Evolutionary conservation across 257 asterid genomes (phyloP), one percentile per base, ranked within the genome.

Genomic region (Solanum chmielewskii): DNA sequence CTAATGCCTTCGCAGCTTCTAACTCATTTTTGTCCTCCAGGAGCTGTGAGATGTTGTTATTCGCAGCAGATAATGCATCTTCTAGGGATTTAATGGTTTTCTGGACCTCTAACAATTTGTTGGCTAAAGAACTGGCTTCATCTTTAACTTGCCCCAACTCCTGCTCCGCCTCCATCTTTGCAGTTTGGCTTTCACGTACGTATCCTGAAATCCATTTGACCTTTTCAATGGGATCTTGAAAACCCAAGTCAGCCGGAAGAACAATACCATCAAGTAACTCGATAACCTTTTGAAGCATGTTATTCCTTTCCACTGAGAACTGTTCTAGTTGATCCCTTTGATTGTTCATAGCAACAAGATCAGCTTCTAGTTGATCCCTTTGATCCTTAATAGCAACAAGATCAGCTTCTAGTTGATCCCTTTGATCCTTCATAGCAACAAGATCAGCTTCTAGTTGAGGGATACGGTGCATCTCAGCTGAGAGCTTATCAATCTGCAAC

Each of bases 191-290:
- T 91, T 93, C 97, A 74, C 87, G 87, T 84, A 95, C 85, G 91
- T 88, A 89, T 83, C 88, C 89, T 49, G 91, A 88, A 83, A 97
- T 75, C 97, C 98, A 97, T 90, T 90, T 91, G 31, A 97, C 91
- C 93, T 97, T 97, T 70, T 96, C 95, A 27, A 88, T 86, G 35
- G 98, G 98, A 73, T 93, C 96, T 49, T 91, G 90, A 85, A 93
- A 91, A 82, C 52, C 85, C 87, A 90, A 87, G 91, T 90, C 93
- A 90, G 87, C 88, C 44, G 96, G 97, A 88, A 88, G 89, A 69
- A 73, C 88, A 89, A 95, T 93, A 88, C 92, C 88, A 66, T 97
- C 98, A 84, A 97, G 90, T 25, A 93, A 90, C 88, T 95, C 96
- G 44, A 93, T 87, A 78, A 97, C 90, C 89, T 92, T 93, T 87